phyloP scores from a whole-genome alignment of 1,284 basidiomycete genomes.

The Coniferiporia weirii region DNA sequence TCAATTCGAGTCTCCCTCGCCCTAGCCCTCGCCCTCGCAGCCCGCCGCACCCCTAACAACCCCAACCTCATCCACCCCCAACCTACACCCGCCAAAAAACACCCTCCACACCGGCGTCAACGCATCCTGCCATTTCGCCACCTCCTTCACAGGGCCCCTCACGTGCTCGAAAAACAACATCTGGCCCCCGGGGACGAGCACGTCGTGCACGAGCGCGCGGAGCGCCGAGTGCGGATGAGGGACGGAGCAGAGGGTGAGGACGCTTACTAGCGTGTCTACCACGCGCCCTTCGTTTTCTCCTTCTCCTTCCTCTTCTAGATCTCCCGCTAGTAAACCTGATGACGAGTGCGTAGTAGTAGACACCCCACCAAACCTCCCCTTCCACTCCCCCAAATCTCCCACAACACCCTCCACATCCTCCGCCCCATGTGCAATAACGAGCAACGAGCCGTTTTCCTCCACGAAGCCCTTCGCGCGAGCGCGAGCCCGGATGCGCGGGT shows the following conservation, averaged over 20 bases:
- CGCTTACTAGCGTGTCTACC: slow-evolving; percentile 53
- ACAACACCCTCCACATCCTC: slow-evolving; percentile 47
- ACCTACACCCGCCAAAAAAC: slow-evolving; percentile 52
- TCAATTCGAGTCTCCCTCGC: too few species aligned
- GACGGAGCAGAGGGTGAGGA: slow-evolving; percentile 58
- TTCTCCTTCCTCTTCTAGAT: too few species aligned
- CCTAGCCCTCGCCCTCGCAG: background rate
- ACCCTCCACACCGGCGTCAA: slow-evolving; percentile 63
- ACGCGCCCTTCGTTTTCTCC: slow-evolving; percentile 17
- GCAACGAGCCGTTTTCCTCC: slow-evolving; percentile 41
- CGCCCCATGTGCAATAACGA: slow-evolving; percentile 49
- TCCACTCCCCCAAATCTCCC: slow-evolving; percentile 33
- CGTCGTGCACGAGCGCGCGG: slow-evolving; percentile 36
- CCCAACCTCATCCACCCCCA: slow-evolving; percentile 15
- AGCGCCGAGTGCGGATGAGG: slow-evolving; percentile 45
- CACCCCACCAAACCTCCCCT: background rate
- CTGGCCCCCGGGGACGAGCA: slow-evolving; percentile 49
- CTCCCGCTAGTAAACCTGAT: too few species aligned
- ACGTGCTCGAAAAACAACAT: slow-evolving; percentile 66
- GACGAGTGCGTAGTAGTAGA: too few species aligned
- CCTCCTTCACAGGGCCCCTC: slow-evolving; percentile 40
- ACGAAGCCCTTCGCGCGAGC: slow-evolving; percentile 48
- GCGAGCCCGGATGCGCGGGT: slow-evolving; percentile 42
- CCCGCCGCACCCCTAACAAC: slow-evolving; percentile 12
- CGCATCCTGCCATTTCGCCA: slow-evolving; percentile 61